Evolutionary conservation across 2,329 filamentous ascomycete genomes (phyloP), one percentile per base, ranked within the genome.

Genomic region (Thielaviopsis ethacetica): DNA sequence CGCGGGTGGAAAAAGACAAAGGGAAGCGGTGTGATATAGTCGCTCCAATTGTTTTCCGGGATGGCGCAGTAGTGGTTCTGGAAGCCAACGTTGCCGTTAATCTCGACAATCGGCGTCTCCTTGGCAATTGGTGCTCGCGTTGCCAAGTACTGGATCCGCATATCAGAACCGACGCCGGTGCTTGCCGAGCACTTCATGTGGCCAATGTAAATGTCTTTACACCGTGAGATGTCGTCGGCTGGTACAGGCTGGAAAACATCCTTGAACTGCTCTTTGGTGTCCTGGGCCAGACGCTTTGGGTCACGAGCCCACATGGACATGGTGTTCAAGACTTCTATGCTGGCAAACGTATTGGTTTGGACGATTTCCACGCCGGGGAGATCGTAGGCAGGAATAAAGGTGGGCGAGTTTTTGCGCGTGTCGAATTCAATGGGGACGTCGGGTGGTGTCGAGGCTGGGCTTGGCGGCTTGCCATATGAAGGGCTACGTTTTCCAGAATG

Each of bases 1-100:
- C 84, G 79, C 0, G 90, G 88, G 66, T 94, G 91, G 70, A 97
- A 91, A 68, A 91, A 88, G 24, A 91, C 86, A 65, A 90, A 90
- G 0, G 87, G 87, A 1, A 83, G 71, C 3, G 82, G 81, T 2
- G 79, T 80, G 15, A 75, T 78, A 12, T 87, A 70, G 57, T 86
- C 83, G 38, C 78, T 72, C 84, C 84, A 90, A 9, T 82, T 75
- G 64, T 86, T 88, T 30, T 76, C 76, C 1, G 78, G 73, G 58
- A 86, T 78, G 12, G 78, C 74, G 63, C 83, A 88, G 64, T 90
- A 90, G 61, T 85, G 79, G 54, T 83, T 82, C 64, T 90, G 82
- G 63, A 86, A 81, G 2, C 85, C 85, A 54, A 91, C 82, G 64
- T 84, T 79, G 24, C 86, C 86, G 65, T 89, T 91, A 53, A 97